A percentile compares a stretch with the other conserved stretches of the same genome.
Evolutionary conservation across 1,284 basidiomycete species (phyloP).

Genomic region (Pseudozyma sp.): DNA sequence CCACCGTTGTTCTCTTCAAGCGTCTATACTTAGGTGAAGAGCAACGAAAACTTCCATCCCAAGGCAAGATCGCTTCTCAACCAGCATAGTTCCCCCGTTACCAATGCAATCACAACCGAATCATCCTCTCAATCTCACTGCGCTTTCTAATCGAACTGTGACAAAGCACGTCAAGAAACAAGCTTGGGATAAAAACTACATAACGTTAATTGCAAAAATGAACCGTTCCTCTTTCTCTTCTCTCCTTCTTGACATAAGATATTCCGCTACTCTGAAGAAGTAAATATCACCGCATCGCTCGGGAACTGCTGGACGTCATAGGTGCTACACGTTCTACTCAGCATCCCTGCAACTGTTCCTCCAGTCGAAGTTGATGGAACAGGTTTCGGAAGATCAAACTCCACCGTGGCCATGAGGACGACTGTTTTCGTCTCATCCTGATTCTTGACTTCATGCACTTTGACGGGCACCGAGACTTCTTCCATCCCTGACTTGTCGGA

Average conservation of each 20-base stretch:
- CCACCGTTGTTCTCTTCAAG: constrained; percentile 59
- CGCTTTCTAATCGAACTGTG: too few species aligned
- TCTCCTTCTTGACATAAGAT: too few species aligned
- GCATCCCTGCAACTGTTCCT: too few species aligned
- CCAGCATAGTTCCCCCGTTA: constrained; percentile 19
- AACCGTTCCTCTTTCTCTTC: too few species aligned
- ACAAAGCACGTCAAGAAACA: too few species aligned
- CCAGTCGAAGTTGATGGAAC: too few species aligned
- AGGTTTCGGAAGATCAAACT: constrained; percentile 27
- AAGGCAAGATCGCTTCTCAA: constrained; percentile 31
- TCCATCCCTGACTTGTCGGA: constrained; percentile 37
- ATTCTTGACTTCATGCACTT: constrained; percentile 67
- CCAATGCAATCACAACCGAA: too few species aligned
- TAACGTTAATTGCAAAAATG: not conserved
- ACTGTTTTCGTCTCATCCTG: constrained; percentile 65
- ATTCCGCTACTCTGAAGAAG: constrained; percentile 11
- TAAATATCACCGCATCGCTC: constrained; percentile 38
- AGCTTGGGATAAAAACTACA: not conserved
- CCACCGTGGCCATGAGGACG: constrained; percentile 42
- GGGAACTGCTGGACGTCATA: constrained; percentile 12
- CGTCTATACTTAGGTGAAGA: constrained; percentile 62
- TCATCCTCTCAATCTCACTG: too few species aligned
- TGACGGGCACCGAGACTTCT: constrained; percentile 54
- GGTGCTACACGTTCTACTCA: constrained; percentile 1
- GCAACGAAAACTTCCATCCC: constrained; percentile 51